Conservation (phyloP, 2,329 filamentous ascomycete genomes). For the Pseudogymnoascus destructans region DNA sequence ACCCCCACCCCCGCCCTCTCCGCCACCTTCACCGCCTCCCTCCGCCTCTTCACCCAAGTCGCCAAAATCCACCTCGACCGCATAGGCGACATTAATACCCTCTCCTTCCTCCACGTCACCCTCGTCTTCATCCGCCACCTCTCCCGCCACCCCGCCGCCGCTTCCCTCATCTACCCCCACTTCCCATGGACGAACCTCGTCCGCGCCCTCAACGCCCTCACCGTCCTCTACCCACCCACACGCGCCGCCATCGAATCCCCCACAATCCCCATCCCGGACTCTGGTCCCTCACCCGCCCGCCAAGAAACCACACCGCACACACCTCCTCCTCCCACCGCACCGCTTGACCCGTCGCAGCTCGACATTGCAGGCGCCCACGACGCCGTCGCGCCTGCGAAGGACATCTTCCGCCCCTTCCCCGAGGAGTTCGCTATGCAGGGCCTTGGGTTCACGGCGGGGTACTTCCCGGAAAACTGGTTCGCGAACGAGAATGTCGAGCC, state of each 20-base stretch:
- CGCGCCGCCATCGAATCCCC: conserved; percentile 15
- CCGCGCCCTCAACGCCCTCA: conserved; percentile 19
- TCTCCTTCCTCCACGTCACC: conserved; percentile 22
- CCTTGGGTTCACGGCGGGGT: conserved; percentile 18
- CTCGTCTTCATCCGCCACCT: conserved; percentile 21
- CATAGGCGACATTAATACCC: conserved; percentile 21
- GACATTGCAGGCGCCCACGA: neutral
- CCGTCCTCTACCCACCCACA: conserved; percentile 6
- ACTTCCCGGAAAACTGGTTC: conserved; percentile 21
- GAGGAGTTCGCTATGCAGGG: conserved; percentile 24
- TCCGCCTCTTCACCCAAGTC: conserved; percentile 16
- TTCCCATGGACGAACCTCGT: conserved; percentile 21
- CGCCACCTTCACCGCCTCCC: neutral
- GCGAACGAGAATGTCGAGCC: conserved; percentile 20
- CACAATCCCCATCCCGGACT: conserved; percentile 17
- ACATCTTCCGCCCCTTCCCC: conserved; percentile 20
- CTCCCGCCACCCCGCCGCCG: conserved; percentile 15
- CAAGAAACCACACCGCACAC: neutral
- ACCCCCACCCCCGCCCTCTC: neutral
- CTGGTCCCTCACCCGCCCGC: neutral
- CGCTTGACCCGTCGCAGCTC: neutral
- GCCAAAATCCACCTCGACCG: conserved; percentile 18
- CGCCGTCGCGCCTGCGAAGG: conserved; percentile 9
- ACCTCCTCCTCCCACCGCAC: neutral
- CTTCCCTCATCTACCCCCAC: conserved; percentile 14